A percentile compares a stretch with the other conserved stretches of the same genome.
Evolutionary conservation across 306 rosid genomes (phyloP).

Genomic region (Biancaea sappan): DNA sequence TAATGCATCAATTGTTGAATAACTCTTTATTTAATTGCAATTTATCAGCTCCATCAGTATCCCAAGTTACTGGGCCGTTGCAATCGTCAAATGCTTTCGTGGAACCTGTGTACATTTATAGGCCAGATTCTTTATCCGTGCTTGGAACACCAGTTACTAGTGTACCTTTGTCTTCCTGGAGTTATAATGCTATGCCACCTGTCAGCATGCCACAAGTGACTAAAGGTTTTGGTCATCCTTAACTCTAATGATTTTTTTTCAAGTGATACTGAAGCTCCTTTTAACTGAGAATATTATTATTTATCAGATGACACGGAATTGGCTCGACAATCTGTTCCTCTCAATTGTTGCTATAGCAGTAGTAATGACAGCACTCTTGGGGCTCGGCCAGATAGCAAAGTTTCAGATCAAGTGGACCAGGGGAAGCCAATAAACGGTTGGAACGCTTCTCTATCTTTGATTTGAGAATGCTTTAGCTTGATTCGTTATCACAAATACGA

Average conservation of each 20-base stretch:
- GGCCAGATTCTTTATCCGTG: constrained; percentile 56
- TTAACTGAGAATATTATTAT: constrained; percentile 24
- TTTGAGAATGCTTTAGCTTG: neutral
- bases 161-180: constrained; percentile 61
- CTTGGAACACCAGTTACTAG: constrained; percentile 47
- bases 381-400: constrained; percentile 38
- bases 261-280: neutral
- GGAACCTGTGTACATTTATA: constrained; percentile 46
- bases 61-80: constrained; percentile 43
- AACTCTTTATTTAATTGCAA: neutral
- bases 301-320: constrained; percentile 44
- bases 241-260: neutral
- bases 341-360: constrained; percentile 49
- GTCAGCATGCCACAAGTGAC: constrained; percentile 40
- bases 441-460: neutral
- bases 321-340: constrained; percentile 38
- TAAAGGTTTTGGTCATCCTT: constrained; percentile 53
- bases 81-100: constrained; percentile 52
- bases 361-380: constrained; percentile 55
- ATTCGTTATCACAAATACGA: neutral
- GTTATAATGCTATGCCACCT: constrained; percentile 43
- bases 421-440: constrained; percentile 49
- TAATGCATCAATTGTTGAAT: neutral
- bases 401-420: constrained; percentile 29
- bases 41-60: constrained; percentile 46